Conservation (phyloP, 1,284 basidiomycete species). For the Rhodotorula sp. region DNA sequence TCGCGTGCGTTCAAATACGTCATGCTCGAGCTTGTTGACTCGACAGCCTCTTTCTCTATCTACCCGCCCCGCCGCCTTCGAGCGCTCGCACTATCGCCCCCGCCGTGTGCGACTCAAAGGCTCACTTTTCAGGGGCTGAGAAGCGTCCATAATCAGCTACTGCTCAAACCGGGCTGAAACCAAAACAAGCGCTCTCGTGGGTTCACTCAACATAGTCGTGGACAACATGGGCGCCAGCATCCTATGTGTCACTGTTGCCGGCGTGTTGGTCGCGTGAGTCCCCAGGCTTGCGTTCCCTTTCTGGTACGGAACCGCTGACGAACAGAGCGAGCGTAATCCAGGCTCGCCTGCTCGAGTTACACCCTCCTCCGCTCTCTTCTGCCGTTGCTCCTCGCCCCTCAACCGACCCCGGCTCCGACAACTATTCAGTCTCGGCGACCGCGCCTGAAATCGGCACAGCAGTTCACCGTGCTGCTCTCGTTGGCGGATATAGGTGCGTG, state of each 20-base stretch:
- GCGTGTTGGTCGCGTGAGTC: conserved; percentile 18
- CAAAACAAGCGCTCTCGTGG: neutral
- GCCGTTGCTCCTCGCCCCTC: conserved; percentile 12
- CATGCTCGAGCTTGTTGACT: neutral
- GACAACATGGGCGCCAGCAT: neutral
- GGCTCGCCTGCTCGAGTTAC: conserved; percentile 30
- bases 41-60: neutral
- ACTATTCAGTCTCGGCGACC: conserved; percentile 1
- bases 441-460: conserved; percentile 32
- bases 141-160: too few species aligned
- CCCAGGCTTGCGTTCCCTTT: too few species aligned
- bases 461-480: conserved; percentile 30
- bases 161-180: too few species aligned
- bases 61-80: neutral
- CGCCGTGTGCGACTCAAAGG: neutral
- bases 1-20: too few species aligned
- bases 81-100: too few species aligned
- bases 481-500: conserved; percentile 20
- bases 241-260: conserved; percentile 15
- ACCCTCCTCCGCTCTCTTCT: conserved; percentile 35
- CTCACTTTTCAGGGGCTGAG: too few species aligned
- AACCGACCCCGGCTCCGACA: conserved; percentile 11
- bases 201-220: neutral
- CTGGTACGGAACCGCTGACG: too few species aligned
- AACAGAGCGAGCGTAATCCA: neutral